phyloP scores from a whole-genome alignment of 2,329 filamentous ascomycete genomes.

The Nemania sp. region DNA sequence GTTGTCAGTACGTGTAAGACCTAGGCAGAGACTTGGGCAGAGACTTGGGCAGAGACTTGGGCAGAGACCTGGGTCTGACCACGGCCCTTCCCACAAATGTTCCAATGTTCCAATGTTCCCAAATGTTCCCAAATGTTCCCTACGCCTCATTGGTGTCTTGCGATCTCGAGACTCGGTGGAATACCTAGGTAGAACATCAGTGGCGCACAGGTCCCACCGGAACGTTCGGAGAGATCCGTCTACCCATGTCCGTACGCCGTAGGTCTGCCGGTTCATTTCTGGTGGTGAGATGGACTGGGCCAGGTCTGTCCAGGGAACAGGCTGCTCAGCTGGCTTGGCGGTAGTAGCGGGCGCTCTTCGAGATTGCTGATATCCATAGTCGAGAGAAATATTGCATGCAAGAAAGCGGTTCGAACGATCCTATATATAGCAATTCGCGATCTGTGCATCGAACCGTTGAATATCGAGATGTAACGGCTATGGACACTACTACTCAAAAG shows the following conservation, averaged over 20 bases:
- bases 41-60: too few species aligned
- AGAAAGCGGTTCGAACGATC: neutral
- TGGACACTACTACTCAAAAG: neutral
- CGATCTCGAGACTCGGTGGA: conserved; percentile 10
- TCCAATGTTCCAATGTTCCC: too few species aligned
- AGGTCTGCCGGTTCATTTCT: conserved; percentile 5
- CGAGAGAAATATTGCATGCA: conserved; percentile 3
- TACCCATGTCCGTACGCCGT: conserved; percentile 1
- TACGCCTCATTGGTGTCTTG: neutral
- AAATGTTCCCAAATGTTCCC: too few species aligned
- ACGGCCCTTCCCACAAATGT: neutral
- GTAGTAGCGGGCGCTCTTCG: neutral
- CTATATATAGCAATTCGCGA: conserved; percentile 24
- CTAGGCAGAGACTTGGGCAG: too few species aligned
- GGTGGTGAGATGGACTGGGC: neutral
- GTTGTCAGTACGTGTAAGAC: too few species aligned
- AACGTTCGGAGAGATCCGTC: conserved; percentile 5
- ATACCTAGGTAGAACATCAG: conserved; percentile 11
- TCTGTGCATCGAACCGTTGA: neutral
- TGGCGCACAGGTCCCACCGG: conserved; percentile 16
- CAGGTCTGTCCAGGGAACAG: neutral
- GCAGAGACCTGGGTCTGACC: too few species aligned
- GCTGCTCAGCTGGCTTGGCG: conserved; percentile 5
- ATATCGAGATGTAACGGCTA: neutral
- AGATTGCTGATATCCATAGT: neutral